These are phyloP conservation scores for Spathaspora gorwiae DNA, from an alignment of 805 yeast genomes.

Conservation along the genomic window DNA sequence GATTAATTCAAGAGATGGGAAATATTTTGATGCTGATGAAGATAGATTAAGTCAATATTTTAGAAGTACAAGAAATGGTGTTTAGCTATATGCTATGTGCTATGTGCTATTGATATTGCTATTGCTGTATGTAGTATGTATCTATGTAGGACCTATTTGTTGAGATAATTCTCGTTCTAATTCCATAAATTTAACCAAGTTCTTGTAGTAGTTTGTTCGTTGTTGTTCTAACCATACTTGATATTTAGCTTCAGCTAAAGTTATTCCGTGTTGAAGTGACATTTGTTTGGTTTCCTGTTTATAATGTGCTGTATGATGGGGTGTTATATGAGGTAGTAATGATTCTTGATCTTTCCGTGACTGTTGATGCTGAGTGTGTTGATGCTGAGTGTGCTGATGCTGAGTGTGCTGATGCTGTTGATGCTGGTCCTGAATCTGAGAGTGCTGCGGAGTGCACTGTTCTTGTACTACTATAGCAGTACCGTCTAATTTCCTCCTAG, in stretches of 20 bases:
- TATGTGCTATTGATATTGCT: no score
- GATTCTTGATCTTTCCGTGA: no score
- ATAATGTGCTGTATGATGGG: background rate
- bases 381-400: no score
- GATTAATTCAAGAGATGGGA: slow-evolving; percentile 39
- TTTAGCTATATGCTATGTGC: background rate
- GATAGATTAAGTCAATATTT: slow-evolving; percentile 46
- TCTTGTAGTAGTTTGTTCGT: slow-evolving; percentile 17
- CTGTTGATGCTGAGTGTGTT: no score
- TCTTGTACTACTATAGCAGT: no score
- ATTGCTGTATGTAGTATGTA: no score
- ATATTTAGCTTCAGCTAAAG: slow-evolving; percentile 19
- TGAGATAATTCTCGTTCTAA: slow-evolving; percentile 24
- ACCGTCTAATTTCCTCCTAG: background rate
- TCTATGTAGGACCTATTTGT: background rate
- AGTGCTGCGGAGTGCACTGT: no score
- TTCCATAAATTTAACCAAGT: slow-evolving; percentile 24
- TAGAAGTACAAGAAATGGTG: slow-evolving; percentile 41
- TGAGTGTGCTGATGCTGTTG: no score
- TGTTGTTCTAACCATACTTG: slow-evolving; percentile 28
- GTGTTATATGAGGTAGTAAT: no score
- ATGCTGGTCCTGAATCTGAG: background rate
- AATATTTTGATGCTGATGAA: slow-evolving; percentile 42
- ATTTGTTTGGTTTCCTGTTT: background rate
- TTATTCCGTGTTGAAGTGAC: background rate